Evolutionary conservation across 352 stramenopile species (phyloP).

Genomic region (Phytophthora kernoviae): DNA sequence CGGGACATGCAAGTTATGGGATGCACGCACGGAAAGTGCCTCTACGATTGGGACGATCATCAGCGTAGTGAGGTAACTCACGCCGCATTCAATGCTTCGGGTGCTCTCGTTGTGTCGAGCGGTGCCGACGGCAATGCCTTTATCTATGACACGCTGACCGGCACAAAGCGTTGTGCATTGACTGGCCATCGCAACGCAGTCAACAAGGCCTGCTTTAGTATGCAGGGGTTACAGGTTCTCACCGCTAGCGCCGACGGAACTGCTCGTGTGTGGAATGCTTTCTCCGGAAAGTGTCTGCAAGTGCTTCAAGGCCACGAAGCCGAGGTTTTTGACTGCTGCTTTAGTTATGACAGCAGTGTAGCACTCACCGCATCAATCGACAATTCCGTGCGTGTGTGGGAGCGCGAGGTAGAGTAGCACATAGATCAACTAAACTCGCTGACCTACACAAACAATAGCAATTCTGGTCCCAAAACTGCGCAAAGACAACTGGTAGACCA

Average conservation of each 20-base stretch:
- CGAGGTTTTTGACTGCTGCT: constrained; percentile 58
- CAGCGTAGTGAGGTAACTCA: constrained; percentile 53
- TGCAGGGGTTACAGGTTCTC: constrained; percentile 67
- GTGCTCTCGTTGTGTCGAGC: constrained; percentile 61
- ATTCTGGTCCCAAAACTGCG: too few species aligned
- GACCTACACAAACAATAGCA: constrained; percentile 4
- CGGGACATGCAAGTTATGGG: constrained; percentile 71
- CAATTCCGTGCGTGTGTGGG: constrained; percentile 73
- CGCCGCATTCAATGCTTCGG: constrained; percentile 69
- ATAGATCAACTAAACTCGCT: not conserved
- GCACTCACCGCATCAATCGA: constrained; percentile 63
- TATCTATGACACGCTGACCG: constrained; percentile 78
- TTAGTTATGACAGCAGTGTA: constrained; percentile 65
- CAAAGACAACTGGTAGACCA: too few species aligned
- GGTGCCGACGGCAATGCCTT: constrained; percentile 57
- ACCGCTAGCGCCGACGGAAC: constrained; percentile 63
- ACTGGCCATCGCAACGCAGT: constrained; percentile 52
- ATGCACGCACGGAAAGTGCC: constrained; percentile 61
- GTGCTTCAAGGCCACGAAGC: constrained; percentile 67
- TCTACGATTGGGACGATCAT: constrained; percentile 67
- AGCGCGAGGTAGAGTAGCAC: constrained; percentile 26
- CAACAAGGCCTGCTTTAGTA: constrained; percentile 64
- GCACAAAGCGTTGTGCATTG: constrained; percentile 50
- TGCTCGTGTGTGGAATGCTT: constrained; percentile 71
- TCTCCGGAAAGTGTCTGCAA: constrained; percentile 68